Percentiles rank a stretch among this genome's conserved stretches.
Conservation (phyloP, 2,329 filamentous ascomycete genomes). For the Tolypocladium capitatum region DNA sequence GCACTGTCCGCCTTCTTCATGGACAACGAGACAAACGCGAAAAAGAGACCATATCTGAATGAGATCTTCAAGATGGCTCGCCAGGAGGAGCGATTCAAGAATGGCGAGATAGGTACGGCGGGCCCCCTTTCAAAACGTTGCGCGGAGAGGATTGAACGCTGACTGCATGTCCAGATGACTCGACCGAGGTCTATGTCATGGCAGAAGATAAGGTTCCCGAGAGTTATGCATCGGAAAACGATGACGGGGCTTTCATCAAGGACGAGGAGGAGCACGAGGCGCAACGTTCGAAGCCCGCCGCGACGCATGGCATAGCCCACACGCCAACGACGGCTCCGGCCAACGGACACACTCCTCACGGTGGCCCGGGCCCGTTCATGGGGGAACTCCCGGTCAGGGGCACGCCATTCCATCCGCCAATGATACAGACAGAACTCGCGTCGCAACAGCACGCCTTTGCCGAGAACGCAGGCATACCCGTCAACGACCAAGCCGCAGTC, state of each 20-base stretch:
- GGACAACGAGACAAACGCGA: conserved; percentile 40
- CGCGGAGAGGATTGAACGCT: not conserved
- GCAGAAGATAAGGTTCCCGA: conserved; percentile 37
- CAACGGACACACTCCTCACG: conserved; percentile 17
- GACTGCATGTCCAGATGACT: conserved; percentile 26
- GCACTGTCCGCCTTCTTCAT: conserved; percentile 44
- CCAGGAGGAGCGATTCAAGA: conserved; percentile 40
- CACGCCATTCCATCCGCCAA: conserved; percentile 24
- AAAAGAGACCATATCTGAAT: conserved; percentile 41
- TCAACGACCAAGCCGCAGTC: conserved; percentile 20
- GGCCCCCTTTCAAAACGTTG: too few relatives aligned
- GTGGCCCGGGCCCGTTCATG: conserved; percentile 22
- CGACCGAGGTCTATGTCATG: conserved; percentile 35
- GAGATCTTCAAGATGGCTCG: conserved; percentile 50
- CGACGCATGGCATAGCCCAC: conserved; percentile 21
- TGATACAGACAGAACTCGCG: conserved; percentile 27
- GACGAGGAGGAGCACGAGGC: conserved; percentile 29
- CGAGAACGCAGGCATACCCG: conserved; percentile 21
- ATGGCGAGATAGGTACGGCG: conserved; percentile 42
- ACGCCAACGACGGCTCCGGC: conserved; percentile 23
- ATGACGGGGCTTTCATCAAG: conserved; percentile 27
- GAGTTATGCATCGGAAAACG: conserved; percentile 33
- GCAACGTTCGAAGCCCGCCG: conserved; percentile 20
- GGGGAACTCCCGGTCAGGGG: conserved; percentile 30
- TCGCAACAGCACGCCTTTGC: conserved; percentile 28